A percentile compares a stretch with the other conserved stretches of the same genome.
Evolutionary conservation across 1,284 basidiomycete species (phyloP).

Genomic region (Ceratobasidium sp.): DNA sequence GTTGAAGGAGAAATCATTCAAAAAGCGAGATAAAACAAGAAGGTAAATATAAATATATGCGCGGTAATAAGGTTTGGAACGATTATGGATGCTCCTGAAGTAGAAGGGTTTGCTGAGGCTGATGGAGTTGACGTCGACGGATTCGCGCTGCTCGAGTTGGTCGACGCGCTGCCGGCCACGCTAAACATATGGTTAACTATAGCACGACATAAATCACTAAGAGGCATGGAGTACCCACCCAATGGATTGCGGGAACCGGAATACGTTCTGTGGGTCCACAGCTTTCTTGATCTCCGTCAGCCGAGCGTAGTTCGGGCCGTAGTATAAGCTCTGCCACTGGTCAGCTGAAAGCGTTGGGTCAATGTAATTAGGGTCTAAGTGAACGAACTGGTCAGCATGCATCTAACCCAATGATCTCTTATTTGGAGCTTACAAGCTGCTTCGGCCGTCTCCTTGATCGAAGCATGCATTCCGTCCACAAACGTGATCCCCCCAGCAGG

Average conservation of each 20-base stretch:
- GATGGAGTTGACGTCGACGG: slow-evolving; percentile 4
- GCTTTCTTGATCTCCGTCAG: slow-evolving; percentile 39
- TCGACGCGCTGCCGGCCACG: neutral
- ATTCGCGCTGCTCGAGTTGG: neutral
- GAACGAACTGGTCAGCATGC: neutral
- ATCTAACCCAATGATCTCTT: too few relatives aligned
- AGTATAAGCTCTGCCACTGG: slow-evolving; percentile 44
- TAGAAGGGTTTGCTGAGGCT: neutral
- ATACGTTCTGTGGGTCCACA: slow-evolving; percentile 45
- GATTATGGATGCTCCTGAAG: neutral
- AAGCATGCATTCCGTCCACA: slow-evolving; percentile 38
- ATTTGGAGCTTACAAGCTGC: slow-evolving; percentile 37
- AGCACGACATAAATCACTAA: neutral
- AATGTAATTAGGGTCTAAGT: slow-evolving; percentile 44
- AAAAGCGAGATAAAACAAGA: too few relatives aligned
- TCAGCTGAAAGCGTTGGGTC: slow-evolving; percentile 40
- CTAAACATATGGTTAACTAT: neutral
- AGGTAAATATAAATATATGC: too few relatives aligned
- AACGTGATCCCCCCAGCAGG: slow-evolving; percentile 39
- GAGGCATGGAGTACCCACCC: slow-evolving; percentile 8
- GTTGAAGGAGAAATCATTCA: too few relatives aligned
- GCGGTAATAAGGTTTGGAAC: too few relatives aligned
- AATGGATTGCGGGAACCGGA: slow-evolving; percentile 45
- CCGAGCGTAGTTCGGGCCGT: slow-evolving; percentile 41
- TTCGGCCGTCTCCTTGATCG: slow-evolving; percentile 13